Conservation (phyloP, 2,329 filamentous ascomycete genomes). For the Parascedosporium putredinis region DNA sequence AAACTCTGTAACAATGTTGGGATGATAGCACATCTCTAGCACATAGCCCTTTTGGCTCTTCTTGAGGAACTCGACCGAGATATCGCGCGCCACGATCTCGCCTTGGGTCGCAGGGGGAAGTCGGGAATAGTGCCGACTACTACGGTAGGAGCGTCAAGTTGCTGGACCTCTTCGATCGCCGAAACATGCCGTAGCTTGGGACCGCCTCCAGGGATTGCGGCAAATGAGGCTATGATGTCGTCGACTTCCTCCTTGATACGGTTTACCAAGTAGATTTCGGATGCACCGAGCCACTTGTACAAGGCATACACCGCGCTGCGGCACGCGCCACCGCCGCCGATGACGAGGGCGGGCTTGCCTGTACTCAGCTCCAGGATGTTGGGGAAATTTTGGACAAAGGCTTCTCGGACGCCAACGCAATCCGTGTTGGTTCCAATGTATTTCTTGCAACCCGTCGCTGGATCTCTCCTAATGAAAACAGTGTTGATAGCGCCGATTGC, state of each 20-base stretch:
- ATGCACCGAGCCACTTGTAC: neutral
- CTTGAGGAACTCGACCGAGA: constrained; percentile 9
- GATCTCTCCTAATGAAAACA: neutral
- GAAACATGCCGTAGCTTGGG: constrained; percentile 7
- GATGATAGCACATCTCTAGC: constrained; percentile 14
- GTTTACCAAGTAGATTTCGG: neutral
- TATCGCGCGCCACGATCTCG: constrained; percentile 10
- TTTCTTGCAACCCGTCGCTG: neutral
- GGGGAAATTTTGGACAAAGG: neutral
- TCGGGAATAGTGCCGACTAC: constrained; percentile 12
- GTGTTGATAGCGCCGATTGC: neutral
- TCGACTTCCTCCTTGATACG: constrained; percentile 3
- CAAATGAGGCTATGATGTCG: constrained; percentile 1
- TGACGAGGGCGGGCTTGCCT: neutral
- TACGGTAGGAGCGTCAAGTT: constrained; percentile 8
- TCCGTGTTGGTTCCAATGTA: neutral
- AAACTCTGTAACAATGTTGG: constrained; percentile 10
- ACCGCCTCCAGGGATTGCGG: neutral
- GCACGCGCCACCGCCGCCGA: neutral
- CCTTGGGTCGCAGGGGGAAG: constrained; percentile 9
- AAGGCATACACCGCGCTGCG: neutral
- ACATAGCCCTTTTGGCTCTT: constrained; percentile 9
- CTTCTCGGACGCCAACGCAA: neutral
- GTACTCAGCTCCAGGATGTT: neutral
- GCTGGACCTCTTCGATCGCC: constrained; percentile 5